Percentiles rank a stretch among this genome's conserved stretches.
phyloP scores from a whole-genome alignment of 2,329 filamentous ascomycete genomes.

The Exophiala lecanii-corni region DNA sequence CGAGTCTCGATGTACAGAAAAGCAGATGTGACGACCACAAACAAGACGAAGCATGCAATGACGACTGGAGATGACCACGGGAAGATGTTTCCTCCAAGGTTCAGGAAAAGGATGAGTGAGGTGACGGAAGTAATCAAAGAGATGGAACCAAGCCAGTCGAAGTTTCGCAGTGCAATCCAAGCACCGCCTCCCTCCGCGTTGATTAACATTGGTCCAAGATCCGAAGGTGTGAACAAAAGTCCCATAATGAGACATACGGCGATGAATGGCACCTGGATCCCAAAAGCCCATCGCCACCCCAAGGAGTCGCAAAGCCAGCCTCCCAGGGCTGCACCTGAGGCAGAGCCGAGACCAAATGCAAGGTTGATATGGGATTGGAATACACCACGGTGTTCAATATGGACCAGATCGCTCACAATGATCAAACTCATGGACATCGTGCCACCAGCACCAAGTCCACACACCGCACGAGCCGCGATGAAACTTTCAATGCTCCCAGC shows the following conservation, averaged over 20 bases:
- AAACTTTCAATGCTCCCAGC: conserved; percentile 61
- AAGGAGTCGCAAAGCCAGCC: conserved; percentile 66
- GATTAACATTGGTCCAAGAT: conserved; percentile 49
- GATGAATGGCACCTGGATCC: conserved; percentile 61
- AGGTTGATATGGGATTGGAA: conserved; percentile 75
- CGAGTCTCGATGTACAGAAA: conserved; percentile 67
- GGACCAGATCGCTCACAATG: conserved; percentile 53
- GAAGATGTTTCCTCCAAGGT: conserved; percentile 65
- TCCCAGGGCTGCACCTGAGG: conserved; percentile 64
- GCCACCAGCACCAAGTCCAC: conserved; percentile 68
- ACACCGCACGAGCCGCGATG: conserved; percentile 54
- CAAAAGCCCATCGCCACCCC: conserved; percentile 73
- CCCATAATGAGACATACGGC: conserved; percentile 61
- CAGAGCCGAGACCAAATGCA: conserved; percentile 64
- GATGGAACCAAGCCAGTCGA: conserved; percentile 70
- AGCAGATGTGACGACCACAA: conserved; percentile 56
- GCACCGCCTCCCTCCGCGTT: conserved; percentile 54
- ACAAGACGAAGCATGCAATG: conserved; percentile 52
- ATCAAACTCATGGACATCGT: conserved; percentile 65
- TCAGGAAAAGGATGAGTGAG: conserved; percentile 63
- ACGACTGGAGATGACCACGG: conserved; percentile 59
- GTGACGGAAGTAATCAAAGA: conserved; percentile 63
- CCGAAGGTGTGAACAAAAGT: conserved; percentile 56
- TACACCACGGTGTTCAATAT: conserved; percentile 63
- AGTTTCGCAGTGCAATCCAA: conserved; percentile 59